Conservation (phyloP, 225 moss, liverwort and hornwort genomes). For the Antitrichia curtipendula region DNA sequence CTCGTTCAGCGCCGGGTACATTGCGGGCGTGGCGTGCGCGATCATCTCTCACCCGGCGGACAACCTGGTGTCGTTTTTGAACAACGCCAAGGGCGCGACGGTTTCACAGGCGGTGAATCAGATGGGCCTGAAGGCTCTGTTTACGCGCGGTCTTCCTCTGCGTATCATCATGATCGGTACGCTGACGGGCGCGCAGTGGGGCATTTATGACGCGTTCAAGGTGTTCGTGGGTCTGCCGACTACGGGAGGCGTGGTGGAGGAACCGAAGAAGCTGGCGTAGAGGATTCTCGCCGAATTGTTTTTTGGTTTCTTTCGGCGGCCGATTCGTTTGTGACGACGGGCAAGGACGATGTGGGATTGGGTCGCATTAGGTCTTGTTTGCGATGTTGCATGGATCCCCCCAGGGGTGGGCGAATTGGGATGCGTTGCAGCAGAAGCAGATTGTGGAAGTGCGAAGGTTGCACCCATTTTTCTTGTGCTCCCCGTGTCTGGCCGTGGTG, state of each 20-base stretch:
- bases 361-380: background rate
- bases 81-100: conserved; percentile 54
- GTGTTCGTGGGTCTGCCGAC: conserved; percentile 54
- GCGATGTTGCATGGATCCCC: background rate
- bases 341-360: background rate
- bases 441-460: background rate
- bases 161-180: conserved; percentile 70
- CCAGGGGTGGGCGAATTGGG: background rate
- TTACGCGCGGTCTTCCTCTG: conserved; percentile 55
- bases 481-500: background rate
- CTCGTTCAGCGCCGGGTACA: conserved; percentile 64
- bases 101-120: conserved; percentile 35
- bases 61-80: conserved; percentile 74
- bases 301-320: background rate
- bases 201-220: conserved; percentile 69
- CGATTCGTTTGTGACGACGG: background rate
- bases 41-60: conserved; percentile 81
- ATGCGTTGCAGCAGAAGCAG: background rate
- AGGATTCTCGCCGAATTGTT: background rate
- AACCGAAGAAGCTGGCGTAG: conserved; percentile 30
- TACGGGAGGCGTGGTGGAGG: conserved; percentile 53
- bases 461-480: conserved; percentile 2
- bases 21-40: conserved; percentile 77
- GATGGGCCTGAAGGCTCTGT: conserved; percentile 46
- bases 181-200: conserved; percentile 62